Base-by-base conservation (phyloP, 495 filamentous ascomycete genomes). In the Jackrogersella multiformis region DNA sequence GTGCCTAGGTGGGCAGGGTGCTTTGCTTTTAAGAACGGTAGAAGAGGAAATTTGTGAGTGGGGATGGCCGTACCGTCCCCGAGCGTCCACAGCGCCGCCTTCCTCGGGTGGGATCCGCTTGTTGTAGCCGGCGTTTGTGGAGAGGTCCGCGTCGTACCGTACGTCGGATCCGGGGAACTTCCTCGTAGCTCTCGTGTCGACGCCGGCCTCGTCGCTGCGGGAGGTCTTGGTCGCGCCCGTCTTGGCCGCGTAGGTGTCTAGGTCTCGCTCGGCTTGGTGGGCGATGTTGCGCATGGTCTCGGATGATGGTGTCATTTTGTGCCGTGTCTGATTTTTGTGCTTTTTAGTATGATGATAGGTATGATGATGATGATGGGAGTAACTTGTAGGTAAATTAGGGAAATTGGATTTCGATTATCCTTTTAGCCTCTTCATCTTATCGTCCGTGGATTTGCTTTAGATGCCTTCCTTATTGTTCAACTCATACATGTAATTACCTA, bases 241-340 rank as follows among this genome's bases (percentile, higher is more conserved):
- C 53, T 84, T 84, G 39, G 78, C 59, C 26, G 74, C 70, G 64
- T 79, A 76, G 18, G 69, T 76, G 70, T 82, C 82, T 41, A 85
- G 76, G 63, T 84, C 82, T 21, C 66, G 74, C 73, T 85, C 81
- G 13, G 82, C 82, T 54, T 78, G 68, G 18, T 76, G 67, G 64
- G 82, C 79, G 49, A 84, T 76, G 36, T 74, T 49, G 30, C 58
- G 64, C 2, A 73, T 35, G 18, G 63, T 56, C 28, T 73, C 61
- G 2, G 61, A 39, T 12, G 60, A 65, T 6, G 67, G 39, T 48
- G 64, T 49, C 70, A 75, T 74, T 54, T 18, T 72, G 51, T 66
- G 21, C n/a, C n/a, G n/a, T 49, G 26, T 51, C 4, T 53, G 42
- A 16, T 51, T 23, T 23, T 8, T 36, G 10, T 3, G 18, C 15